These are phyloP conservation scores for Aspergillus sp. DNA, from an alignment of 2,329 filamentous ascomycete species.

Conservation along the genomic window DNA sequence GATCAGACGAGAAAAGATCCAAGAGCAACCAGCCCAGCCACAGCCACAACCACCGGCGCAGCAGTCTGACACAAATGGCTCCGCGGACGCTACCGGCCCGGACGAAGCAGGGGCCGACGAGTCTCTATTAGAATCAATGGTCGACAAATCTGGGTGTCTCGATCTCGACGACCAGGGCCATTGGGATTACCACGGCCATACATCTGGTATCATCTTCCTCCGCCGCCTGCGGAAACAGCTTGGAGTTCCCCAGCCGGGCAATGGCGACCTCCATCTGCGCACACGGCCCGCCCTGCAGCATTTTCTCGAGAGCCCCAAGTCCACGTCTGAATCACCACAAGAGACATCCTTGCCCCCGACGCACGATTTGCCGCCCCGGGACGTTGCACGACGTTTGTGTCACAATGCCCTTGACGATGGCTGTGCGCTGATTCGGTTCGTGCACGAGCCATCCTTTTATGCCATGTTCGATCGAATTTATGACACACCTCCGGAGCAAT, in stretches of 20 bases:
- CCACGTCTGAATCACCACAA: constrained; percentile 64
- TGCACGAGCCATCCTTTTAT: constrained; percentile 81
- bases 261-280: constrained; percentile 54
- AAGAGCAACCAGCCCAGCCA: not conserved
- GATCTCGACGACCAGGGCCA: constrained; percentile 89
- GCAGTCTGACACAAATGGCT: constrained; percentile 18
- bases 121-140: constrained; percentile 85
- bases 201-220: constrained; percentile 87
- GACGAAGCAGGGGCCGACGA: constrained; percentile 57
- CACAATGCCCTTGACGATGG: constrained; percentile 63
- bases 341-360: constrained; percentile 54
- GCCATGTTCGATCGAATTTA: constrained; percentile 76
- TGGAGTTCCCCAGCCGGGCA: constrained; percentile 69
- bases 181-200: constrained; percentile 94
- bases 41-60: constrained; percentile 9
- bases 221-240: constrained; percentile 85
- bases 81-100: constrained; percentile 21
- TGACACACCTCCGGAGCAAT: constrained; percentile 62
- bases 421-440: constrained; percentile 65
- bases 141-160: constrained; percentile 84
- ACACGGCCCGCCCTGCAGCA: constrained; percentile 53
- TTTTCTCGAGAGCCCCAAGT: constrained; percentile 69
- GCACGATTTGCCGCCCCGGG: constrained; percentile 68
- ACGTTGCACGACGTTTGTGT: constrained; percentile 57
- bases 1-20: constrained; percentile 36